Evolutionary conservation across 352 stramenopile species (phyloP).

Genomic region (Globisporangium radiosum): DNA sequence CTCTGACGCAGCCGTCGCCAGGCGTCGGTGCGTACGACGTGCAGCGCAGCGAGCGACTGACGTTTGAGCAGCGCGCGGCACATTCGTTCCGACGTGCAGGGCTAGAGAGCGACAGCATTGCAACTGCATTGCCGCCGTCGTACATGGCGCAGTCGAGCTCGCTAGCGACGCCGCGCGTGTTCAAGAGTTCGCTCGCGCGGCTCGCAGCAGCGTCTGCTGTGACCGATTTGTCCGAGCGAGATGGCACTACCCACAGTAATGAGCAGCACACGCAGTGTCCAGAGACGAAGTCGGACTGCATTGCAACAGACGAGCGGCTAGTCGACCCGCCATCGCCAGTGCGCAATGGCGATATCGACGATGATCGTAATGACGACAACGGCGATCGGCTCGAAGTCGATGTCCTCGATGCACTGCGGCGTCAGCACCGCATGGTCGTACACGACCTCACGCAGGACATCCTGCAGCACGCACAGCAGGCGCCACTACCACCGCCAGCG

Average conservation of each 20-base stretch:
- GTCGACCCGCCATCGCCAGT: too few species aligned
- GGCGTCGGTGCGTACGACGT: constrained; percentile 53
- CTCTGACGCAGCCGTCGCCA: constrained; percentile 7
- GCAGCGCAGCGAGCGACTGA: constrained; percentile 32
- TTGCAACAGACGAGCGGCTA: too few species aligned
- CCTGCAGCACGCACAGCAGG: constrained; percentile 14
- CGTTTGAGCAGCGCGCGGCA: constrained; percentile 27
- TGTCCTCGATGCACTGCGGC: constrained; percentile 26
- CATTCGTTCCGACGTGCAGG: constrained; percentile 30
- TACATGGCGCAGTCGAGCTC: neutral
- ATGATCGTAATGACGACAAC: constrained; percentile 5
- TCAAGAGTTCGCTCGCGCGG: constrained; percentile 24
- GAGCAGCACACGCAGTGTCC: neutral
- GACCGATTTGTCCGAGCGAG: neutral
- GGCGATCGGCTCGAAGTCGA: constrained; percentile 15
- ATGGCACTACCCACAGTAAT: neutral
- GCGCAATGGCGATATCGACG: neutral
- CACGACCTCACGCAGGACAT: constrained; percentile 50
- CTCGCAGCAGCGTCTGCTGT: constrained; percentile 4
- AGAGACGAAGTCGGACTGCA: neutral
- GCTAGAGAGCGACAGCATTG: neutral
- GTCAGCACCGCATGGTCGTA: constrained; percentile 50
- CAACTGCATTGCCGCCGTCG: neutral
- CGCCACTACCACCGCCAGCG: constrained; percentile 3
- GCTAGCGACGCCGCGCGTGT: constrained; percentile 8